These are phyloP conservation scores for Penicillium thymicola DNA, from an alignment of 2,329 filamentous ascomycete species.

Conservation along the genomic window DNA sequence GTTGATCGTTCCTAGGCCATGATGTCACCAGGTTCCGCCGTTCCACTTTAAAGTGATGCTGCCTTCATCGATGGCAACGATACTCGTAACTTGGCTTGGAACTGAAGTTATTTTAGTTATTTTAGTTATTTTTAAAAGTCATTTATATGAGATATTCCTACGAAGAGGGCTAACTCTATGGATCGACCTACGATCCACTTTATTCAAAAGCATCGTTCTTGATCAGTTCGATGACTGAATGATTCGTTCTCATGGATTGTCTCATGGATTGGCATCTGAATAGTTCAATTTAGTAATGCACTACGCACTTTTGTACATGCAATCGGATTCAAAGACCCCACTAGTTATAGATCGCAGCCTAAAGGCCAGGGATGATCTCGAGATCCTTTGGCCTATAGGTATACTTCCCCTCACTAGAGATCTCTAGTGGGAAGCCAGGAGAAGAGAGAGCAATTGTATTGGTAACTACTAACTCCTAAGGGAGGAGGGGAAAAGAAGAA, in stretches of 20 bases:
- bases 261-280: neutral
- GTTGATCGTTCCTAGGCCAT: conserved; percentile 12
- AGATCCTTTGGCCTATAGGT: conserved; percentile 36
- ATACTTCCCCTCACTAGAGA: conserved; percentile 40
- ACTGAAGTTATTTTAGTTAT: too few relatives aligned
- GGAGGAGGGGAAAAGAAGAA: too few relatives aligned
- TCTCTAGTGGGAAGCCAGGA: too few relatives aligned
- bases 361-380: conserved; percentile 43
- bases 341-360: conserved; percentile 41
- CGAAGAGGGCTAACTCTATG: too few relatives aligned
- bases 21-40: conserved; percentile 15
- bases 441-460: too few relatives aligned
- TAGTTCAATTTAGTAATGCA: neutral
- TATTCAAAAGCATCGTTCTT: neutral
- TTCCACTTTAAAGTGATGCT: neutral
- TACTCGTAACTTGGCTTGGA: too few relatives aligned
- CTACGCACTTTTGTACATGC: neutral
- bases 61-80: neutral
- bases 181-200: too few relatives aligned
- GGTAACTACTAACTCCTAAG: too few relatives aligned
- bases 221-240: neutral
- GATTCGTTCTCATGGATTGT: neutral
- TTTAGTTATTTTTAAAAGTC: neutral
- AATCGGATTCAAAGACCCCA: neutral
- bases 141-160: neutral